Conservation (phyloP, 139 green algal genomes). For the Closterium sp. region DNA sequence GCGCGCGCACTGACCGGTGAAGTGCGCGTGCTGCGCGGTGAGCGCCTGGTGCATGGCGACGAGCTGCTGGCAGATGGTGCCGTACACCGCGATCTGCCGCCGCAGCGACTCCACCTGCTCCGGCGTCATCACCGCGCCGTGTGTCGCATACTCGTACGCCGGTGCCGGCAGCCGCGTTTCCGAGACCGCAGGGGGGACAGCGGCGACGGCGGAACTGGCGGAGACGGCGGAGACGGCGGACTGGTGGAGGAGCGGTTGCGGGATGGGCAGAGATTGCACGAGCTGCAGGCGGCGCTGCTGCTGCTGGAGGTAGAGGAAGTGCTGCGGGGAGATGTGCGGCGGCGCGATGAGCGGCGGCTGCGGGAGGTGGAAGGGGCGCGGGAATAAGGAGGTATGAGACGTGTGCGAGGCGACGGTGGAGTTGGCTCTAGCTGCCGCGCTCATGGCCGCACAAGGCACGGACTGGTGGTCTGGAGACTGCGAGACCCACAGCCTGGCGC, state of each 20-base stretch:
- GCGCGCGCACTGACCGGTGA: background rate
- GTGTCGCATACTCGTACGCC: slow-evolving; percentile 7
- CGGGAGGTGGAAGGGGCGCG: background rate
- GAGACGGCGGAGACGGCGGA: background rate
- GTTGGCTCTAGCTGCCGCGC: background rate
- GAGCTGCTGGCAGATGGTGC: slow-evolving; percentile 14
- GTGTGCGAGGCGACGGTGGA: background rate
- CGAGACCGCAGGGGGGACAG: background rate
- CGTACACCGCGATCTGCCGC: slow-evolving; percentile 26
- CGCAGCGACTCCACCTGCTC: slow-evolving; percentile 14
- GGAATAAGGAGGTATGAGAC: background rate
- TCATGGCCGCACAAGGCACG: background rate
- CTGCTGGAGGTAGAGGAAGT: background rate
- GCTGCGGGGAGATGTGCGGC: background rate
- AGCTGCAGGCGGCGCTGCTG: background rate
- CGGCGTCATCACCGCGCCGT: slow-evolving; percentile 18
- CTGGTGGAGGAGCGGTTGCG: background rate
- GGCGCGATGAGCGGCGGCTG: background rate
- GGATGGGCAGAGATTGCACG: background rate
- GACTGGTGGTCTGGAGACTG: background rate
- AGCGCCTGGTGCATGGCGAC: slow-evolving; percentile 10
- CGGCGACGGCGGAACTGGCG: background rate
- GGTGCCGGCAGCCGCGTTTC: slow-evolving; percentile 16
- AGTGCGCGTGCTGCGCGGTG: background rate
- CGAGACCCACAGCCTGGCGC: background rate